Percentiles rank a stretch among this genome's conserved stretches.
Conservation (phyloP, 177 flowering plant species). For the Telopea speciosissima region DNA sequence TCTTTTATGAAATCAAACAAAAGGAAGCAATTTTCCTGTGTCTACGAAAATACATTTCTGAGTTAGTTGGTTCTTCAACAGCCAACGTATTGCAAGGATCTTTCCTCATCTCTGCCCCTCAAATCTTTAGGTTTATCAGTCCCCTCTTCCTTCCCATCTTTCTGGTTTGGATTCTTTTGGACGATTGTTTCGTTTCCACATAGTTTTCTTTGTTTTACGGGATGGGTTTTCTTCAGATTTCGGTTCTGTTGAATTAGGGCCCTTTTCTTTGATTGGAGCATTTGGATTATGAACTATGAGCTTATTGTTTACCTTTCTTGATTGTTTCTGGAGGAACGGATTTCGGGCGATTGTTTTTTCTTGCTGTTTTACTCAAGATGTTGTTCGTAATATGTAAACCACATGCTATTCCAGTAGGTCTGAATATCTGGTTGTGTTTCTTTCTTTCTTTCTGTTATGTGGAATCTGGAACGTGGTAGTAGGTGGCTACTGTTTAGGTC, state of each 20-base stretch:
- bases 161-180: not conserved
- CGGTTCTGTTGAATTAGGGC: not conserved
- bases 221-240: not conserved
- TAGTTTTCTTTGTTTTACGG: not conserved
- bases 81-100: slow-evolving; percentile 66
- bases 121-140: slow-evolving; percentile 34
- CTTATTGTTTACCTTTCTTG: not conserved
- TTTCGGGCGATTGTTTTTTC: too few relatives aligned
- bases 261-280: not conserved
- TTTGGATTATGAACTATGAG: not conserved
- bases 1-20: too few relatives aligned
- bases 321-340: too few relatives aligned
- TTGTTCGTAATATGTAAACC: too few relatives aligned
- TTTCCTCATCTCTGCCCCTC: slow-evolving; percentile 74
- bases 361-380: too few relatives aligned
- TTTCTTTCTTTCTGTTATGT: too few relatives aligned
- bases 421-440: too few relatives aligned
- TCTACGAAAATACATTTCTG: not conserved
- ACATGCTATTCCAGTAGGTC: too few relatives aligned
- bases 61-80: not conserved
- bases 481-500: too few relatives aligned
- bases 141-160: too few relatives aligned
- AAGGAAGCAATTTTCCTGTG: not conserved
- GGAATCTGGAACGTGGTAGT: too few relatives aligned
- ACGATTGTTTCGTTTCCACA: not conserved